Evolutionary conservation across 352 stramenopile genomes (phyloP), one percentile per base, ranked within the genome.

Genomic region (Phytophthora sansomeana): DNA sequence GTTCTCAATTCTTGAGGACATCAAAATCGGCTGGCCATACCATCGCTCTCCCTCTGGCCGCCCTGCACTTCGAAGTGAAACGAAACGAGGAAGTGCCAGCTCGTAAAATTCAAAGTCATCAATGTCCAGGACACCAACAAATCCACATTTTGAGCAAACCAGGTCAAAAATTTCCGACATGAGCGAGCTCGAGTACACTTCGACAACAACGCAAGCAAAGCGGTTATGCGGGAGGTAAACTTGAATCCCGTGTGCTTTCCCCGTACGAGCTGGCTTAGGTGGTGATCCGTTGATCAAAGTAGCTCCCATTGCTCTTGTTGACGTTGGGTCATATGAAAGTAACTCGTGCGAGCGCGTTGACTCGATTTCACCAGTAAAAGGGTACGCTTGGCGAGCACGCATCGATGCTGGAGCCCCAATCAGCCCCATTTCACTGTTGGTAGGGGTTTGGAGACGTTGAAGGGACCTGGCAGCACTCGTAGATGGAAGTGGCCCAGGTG

Each of bases 81-180:
- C 83, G 55, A 96, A 96, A 13, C 89, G 82, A 61, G 89, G 81
- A n/a, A 95, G 48, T 4, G 79, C 72, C 21, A 96, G 62, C 59
- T 96, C 87, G 55, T 90, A 94, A 28, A 96, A 94, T 58, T 92
- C 78, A 60, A 92, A 96, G 47, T 96, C 87, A 41, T 93, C 74
- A 28, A 82, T 61, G 24, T 96, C 81, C 11, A 94, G 59, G 13
- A 96, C 72, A 8, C 76, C 84, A 13, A 89, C 68, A 39, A 93
- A 93, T 2, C 87, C 87, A 24, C 87, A 93, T 28, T 88, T 90
- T 21, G 79, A 70, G 58, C 87, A 96, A 6, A 96, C 84, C 28
- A 85, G 38, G 30, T 91, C 80, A 42, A 96, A 96, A 16, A 96
- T 47, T 52, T 94, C 84, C 1, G 81, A 83, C 72, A 95, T 74